These are phyloP conservation scores for Yamadazyma jaroonii DNA, from an alignment of 1,139 yeast genomes.

Conservation along the genomic window DNA sequence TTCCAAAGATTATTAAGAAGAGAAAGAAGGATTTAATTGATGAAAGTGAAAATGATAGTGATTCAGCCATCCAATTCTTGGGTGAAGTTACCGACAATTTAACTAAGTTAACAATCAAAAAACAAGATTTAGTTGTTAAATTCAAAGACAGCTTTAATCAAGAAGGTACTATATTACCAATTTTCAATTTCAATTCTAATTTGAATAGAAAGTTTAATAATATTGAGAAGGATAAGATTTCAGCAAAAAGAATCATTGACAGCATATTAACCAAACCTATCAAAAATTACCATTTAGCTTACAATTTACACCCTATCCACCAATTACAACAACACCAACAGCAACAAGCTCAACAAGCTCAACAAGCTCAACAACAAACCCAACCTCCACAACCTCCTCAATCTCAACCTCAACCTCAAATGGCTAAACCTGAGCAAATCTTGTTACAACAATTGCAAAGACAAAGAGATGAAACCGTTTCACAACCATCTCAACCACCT, in stretches of 20 bases:
- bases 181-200: slow-evolving; percentile 34
- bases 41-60: slow-evolving; percentile 42
- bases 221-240: slow-evolving; percentile 36
- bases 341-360: slow-evolving; percentile 14
- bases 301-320: slow-evolving; percentile 44
- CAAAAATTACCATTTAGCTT: slow-evolving; percentile 48
- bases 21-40: slow-evolving; percentile 31
- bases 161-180: slow-evolving; percentile 28
- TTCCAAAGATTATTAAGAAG: slow-evolving; percentile 25
- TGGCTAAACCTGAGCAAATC: slow-evolving; percentile 11
- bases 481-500: slow-evolving; percentile 4
- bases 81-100: slow-evolving; percentile 37
- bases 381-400: slow-evolving; percentile 25
- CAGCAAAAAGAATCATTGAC: slow-evolving; percentile 44
- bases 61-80: slow-evolving; percentile 32
- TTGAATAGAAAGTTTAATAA: slow-evolving; percentile 16
- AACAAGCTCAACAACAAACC: slow-evolving; percentile 21
- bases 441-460: slow-evolving; percentile 1
- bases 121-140: slow-evolving; percentile 20
- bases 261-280: slow-evolving; percentile 40
- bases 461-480: not conserved
- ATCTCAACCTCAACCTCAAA: slow-evolving; percentile 17
- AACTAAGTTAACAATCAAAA: slow-evolving; percentile 28
- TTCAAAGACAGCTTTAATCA: slow-evolving; percentile 31
- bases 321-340: slow-evolving; percentile 17